phyloP scores from a whole-genome alignment of 1,284 basidiomycete genomes.

The Papiliotrema flavescens region DNA sequence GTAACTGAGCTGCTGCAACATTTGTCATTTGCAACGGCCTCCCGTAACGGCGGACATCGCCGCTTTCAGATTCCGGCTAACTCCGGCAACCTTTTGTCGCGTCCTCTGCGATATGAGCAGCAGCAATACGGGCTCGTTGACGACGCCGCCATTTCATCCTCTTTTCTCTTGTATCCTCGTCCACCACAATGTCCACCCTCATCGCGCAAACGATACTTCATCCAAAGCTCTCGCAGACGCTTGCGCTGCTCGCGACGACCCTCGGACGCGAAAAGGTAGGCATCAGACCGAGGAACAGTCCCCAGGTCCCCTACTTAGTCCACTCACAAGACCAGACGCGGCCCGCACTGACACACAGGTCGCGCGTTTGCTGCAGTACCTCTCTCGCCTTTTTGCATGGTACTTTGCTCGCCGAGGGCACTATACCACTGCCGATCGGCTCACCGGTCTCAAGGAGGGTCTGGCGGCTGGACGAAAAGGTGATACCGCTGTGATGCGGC shows the following conservation, averaged over 20 bases:
- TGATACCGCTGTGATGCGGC: conserved; percentile 36
- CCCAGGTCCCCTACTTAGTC: not conserved
- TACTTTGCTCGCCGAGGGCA: conserved; percentile 62
- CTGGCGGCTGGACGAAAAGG: conserved; percentile 74
- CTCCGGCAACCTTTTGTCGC: too few relatives aligned
- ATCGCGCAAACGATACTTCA: conserved; percentile 79
- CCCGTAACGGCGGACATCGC: too few relatives aligned
- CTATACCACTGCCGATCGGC: conserved; percentile 64
- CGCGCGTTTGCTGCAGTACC: conserved; percentile 89
- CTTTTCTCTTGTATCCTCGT: not conserved
- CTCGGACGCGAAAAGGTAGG: conserved; percentile 82
- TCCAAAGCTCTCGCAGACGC: conserved; percentile 67
- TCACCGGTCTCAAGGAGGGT: conserved; percentile 74
- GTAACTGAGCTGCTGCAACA: too few relatives aligned
- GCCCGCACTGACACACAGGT: conserved; percentile 55
- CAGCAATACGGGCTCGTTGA: too few relatives aligned
- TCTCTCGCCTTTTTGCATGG: conserved; percentile 87
- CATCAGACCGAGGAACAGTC: too few relatives aligned
- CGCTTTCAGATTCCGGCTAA: too few relatives aligned
- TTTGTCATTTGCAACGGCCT: not conserved
- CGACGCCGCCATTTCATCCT: too few relatives aligned
- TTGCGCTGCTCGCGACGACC: conserved; percentile 76
- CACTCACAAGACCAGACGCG: too few relatives aligned
- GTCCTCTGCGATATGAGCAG: too few relatives aligned
- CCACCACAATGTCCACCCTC: conserved; percentile 34